Base-by-base conservation (phyloP, 192 early-diverging fungal species). In the Rhizoclosmatium sp. region DNA sequence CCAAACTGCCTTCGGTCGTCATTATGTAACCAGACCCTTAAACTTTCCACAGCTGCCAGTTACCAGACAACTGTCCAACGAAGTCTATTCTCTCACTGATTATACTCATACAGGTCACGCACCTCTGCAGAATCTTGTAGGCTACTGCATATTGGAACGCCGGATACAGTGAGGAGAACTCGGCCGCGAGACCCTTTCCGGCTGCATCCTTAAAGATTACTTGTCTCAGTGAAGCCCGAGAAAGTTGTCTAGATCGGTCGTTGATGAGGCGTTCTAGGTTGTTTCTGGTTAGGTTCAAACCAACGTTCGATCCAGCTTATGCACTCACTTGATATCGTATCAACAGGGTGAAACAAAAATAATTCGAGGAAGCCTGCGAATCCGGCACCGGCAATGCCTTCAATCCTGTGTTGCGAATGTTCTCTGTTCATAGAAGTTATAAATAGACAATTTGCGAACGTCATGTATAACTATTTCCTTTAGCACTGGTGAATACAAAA, bases 131-230 rank as follows among this genome's bases (percentile, higher is more conserved):
- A 39, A 97, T 91, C 86, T 97, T 97, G 91, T 97, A 97, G 2
- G 93, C 92, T 44, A 94, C 93, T n/a, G 96, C 96, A 82, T 93
- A 97, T 42, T 94, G 94, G 42, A 97, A 89, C 59, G 95, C 96
- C 2, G 94, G 94, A 85, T 96, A 97, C 69, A 97, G 85, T 4
- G 94, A 94, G 0, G 90, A 77, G 77, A 96, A 96, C 83, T 93
- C 93, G 76, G 82, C 73, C 14, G 92, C 40, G 47, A 89, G 88
- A 0, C 91, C 78, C 61, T 88, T 85, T 77, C 83, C 80, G 54
- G 92, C 89, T 0, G 93, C 91, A 21, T 95, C 91, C 80, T 87
- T 92, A 91, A 96, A 97, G 48, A 97, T 82, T 75, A 95, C 94
- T 49, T 87, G 83, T 83, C 93, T 89, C 39, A 95, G 78, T 7